These are phyloP conservation scores for Zoysia japonica DNA, from an alignment of 176 grass and related monocot species.

Conservation along the genomic window DNA sequence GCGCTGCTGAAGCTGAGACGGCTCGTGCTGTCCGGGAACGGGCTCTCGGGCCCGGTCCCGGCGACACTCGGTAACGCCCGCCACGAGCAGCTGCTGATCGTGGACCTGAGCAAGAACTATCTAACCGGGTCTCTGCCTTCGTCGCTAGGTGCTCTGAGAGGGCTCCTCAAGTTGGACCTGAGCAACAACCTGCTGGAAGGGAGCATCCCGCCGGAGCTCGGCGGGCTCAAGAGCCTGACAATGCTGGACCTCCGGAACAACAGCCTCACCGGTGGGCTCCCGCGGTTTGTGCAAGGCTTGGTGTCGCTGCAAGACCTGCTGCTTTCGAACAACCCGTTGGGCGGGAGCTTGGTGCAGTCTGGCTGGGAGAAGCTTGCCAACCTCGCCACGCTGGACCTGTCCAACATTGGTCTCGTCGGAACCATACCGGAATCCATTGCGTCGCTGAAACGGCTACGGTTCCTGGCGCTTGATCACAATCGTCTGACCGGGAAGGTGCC, in stretches of 20 bases:
- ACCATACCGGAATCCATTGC: slow-evolving; percentile 64
- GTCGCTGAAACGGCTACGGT: slow-evolving; percentile 55
- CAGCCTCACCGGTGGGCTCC: slow-evolving; percentile 54
- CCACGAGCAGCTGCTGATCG: slow-evolving; percentile 44
- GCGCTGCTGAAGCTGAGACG: slow-evolving; percentile 47
- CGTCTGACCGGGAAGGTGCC: slow-evolving; percentile 58
- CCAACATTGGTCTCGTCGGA: slow-evolving; percentile 47
- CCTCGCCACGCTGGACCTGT: slow-evolving; percentile 75
- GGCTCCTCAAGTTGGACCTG: slow-evolving; percentile 82
- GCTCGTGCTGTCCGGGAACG: slow-evolving; percentile 75
- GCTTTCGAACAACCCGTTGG: slow-evolving; percentile 72
- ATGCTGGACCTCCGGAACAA: slow-evolving; percentile 91
- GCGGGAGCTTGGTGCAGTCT: slow-evolving; percentile 37
- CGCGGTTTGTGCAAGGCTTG: slow-evolving; percentile 45
- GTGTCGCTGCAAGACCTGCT: slow-evolving; percentile 71
- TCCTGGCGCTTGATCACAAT: slow-evolving; percentile 82
- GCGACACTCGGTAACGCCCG: slow-evolving; percentile 53
- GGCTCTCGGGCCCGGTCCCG: slow-evolving; percentile 61
- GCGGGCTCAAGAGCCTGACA: slow-evolving; percentile 48
- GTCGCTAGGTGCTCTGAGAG: slow-evolving; percentile 55
- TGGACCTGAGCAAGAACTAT: slow-evolving; percentile 60
- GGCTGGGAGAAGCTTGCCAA: slow-evolving; percentile 49
- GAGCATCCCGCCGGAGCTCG: slow-evolving; percentile 61
- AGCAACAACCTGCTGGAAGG: slow-evolving; percentile 68
- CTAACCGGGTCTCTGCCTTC: slow-evolving; percentile 66